These are phyloP conservation scores for Prunus mongolica DNA, from an alignment of 306 rosid species.

Conservation along the genomic window DNA sequence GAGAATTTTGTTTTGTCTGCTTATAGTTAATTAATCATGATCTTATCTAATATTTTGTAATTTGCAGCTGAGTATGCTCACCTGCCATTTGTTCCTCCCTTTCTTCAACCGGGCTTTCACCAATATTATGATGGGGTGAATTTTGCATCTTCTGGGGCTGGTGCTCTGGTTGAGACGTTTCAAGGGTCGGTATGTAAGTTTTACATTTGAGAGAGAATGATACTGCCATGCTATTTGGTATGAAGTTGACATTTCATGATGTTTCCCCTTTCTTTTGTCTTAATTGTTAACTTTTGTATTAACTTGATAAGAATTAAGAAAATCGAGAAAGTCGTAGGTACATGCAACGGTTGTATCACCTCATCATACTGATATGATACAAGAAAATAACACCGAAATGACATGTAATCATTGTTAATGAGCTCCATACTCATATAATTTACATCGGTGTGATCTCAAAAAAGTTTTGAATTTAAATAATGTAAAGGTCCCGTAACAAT, in stretches of 20 bases:
- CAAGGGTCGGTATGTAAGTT: constrained; percentile 63
- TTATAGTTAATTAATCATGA: neutral
- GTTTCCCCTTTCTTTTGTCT: neutral
- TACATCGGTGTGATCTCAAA: no score
- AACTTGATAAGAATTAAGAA: neutral
- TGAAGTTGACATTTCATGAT: neutral
- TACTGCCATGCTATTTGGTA: neutral
- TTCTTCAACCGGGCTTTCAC: constrained; percentile 58
- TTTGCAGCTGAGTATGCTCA: constrained; percentile 72
- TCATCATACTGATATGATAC: neutral
- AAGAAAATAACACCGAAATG: neutral
- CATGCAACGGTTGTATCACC: neutral
- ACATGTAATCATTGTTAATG: neutral
- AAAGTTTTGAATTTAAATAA: no score
- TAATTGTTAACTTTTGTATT: neutral
- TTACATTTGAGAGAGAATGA: neutral
- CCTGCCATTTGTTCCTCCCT: constrained; percentile 64
- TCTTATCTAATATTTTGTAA: neutral
- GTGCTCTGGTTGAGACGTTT: constrained; percentile 75
- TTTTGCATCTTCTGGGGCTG: constrained; percentile 90
- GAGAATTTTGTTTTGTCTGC: neutral
- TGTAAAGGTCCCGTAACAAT: no score
- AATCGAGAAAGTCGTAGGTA: neutral
- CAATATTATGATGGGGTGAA: constrained; percentile 63
- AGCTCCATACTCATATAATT: neutral